A percentile compares a stretch with the other conserved stretches of the same genome.
Conservation (phyloP, 768 basidiomycete genomes). For the Omphalotus guepiniiformis region DNA sequence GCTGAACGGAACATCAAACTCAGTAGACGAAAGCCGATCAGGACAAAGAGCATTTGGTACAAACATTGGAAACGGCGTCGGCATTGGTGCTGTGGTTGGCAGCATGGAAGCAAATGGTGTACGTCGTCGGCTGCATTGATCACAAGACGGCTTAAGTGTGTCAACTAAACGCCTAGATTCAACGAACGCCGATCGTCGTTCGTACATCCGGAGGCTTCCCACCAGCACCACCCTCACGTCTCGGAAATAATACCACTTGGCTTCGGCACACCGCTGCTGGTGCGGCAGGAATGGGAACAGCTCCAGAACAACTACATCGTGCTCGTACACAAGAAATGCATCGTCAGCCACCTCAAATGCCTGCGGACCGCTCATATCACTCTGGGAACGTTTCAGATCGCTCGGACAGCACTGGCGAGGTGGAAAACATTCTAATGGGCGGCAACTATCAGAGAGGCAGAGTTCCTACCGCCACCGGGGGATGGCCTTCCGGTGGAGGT, state of each 20-base stretch:
- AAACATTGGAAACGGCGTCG: slow-evolving; percentile 29
- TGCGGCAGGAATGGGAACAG: too few relatives aligned
- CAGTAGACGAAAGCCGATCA: not conserved
- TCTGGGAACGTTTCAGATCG: slow-evolving; percentile 44
- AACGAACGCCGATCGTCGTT: slow-evolving; percentile 61
- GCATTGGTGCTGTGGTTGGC: slow-evolving; percentile 53
- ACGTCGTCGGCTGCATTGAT: slow-evolving; percentile 14
- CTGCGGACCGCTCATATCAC: slow-evolving; percentile 38
- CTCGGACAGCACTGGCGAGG: slow-evolving; percentile 67
- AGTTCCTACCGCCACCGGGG: slow-evolving; percentile 24
- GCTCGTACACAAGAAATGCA: slow-evolving; percentile 29
- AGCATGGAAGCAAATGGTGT: slow-evolving; percentile 68
- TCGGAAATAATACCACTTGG: slow-evolving; percentile 24
- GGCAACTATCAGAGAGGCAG: slow-evolving; percentile 17
- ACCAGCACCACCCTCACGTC: slow-evolving; percentile 16
- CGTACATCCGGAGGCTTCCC: slow-evolving; percentile 34
- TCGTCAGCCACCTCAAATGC: slow-evolving; percentile 49
- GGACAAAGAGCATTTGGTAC: slow-evolving; percentile 19
- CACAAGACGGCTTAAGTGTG: not conserved
- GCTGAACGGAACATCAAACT: not conserved
- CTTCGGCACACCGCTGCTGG: not conserved
- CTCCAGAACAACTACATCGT: slow-evolving; percentile 28
- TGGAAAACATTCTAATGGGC: slow-evolving; percentile 59
- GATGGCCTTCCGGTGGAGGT: slow-evolving; percentile 30
- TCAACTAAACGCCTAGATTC: slow-evolving; percentile 41